Conservation (phyloP, 1,284 basidiomycete species). For the Sporisorium scitamineum region DNA sequence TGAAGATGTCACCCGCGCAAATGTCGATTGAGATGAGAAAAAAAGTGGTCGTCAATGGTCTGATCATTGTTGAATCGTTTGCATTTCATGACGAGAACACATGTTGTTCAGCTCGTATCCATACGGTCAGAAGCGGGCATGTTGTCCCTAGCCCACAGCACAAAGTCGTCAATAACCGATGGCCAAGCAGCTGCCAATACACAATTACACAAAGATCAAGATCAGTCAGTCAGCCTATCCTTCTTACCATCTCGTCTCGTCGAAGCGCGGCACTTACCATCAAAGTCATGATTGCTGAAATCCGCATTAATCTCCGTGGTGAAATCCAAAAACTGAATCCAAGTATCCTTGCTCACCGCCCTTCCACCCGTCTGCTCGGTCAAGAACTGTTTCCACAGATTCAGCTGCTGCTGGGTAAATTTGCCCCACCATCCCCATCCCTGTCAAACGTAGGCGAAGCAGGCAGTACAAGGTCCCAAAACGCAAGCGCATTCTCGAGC, state of each 20-base stretch:
- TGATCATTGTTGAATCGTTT: not conserved
- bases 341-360: constrained; percentile 93
- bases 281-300: constrained; percentile 85
- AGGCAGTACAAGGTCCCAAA: constrained; percentile 87
- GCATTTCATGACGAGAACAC: not conserved
- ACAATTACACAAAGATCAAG: not conserved
- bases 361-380: constrained; percentile 76
- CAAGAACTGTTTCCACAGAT: constrained; percentile 88
- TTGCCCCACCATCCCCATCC: constrained; percentile 70
- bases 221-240: not conserved
- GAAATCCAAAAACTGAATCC: constrained; percentile 84
- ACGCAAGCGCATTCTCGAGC: constrained; percentile 80
- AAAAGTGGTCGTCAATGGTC: not conserved
- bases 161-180: constrained; percentile 87
- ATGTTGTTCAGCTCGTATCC: constrained; percentile 44
- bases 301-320: constrained; percentile 82
- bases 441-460: constrained; percentile 77
- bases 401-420: constrained; percentile 78
- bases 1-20: not conserved
- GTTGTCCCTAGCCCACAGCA: constrained; percentile 69
- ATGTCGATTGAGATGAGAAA: not conserved
- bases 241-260: not conserved
- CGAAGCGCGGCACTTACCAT: constrained; percentile 75
- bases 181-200: constrained; percentile 82
- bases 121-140: constrained; percentile 44